Evolutionary conservation across 257 asterid genomes (phyloP).

Genomic region (Jacaranda mimosifolia): DNA sequence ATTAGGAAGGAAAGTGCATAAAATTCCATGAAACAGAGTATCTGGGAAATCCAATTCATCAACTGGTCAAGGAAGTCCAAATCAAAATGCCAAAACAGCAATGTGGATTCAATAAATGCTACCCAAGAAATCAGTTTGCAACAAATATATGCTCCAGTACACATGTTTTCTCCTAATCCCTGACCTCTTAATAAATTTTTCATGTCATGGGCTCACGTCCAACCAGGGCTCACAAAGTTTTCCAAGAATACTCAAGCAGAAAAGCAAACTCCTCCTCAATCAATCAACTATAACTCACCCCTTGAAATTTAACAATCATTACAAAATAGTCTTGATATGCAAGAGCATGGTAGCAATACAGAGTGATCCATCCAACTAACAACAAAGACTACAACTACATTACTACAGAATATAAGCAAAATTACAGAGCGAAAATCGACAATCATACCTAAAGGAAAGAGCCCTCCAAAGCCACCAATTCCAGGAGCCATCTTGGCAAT

Average conservation of each 20-base stretch:
- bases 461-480: constrained; percentile 96
- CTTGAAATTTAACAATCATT: too few species aligned
- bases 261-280: too few species aligned
- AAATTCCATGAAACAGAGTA: too few species aligned
- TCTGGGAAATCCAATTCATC: too few species aligned
- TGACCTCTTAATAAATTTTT: not conserved
- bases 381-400: constrained; percentile 13
- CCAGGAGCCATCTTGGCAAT: constrained; percentile 98
- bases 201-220: too few species aligned
- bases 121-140: not conserved
- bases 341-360: not conserved
- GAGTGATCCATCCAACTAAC: not conserved
- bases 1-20: not conserved
- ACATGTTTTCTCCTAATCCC: not conserved
- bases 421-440: not conserved
- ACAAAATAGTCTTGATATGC: too few species aligned
- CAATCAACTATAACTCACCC: too few species aligned
- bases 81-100: not conserved
- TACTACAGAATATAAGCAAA: not conserved
- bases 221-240: too few species aligned
- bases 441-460: constrained; percentile 82
- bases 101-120: not conserved
- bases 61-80: too few species aligned
- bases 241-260: too few species aligned
- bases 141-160: not conserved